Base-by-base conservation (phyloP, 805 yeast genomes). In the Torulaspora microellipsoides region DNA sequence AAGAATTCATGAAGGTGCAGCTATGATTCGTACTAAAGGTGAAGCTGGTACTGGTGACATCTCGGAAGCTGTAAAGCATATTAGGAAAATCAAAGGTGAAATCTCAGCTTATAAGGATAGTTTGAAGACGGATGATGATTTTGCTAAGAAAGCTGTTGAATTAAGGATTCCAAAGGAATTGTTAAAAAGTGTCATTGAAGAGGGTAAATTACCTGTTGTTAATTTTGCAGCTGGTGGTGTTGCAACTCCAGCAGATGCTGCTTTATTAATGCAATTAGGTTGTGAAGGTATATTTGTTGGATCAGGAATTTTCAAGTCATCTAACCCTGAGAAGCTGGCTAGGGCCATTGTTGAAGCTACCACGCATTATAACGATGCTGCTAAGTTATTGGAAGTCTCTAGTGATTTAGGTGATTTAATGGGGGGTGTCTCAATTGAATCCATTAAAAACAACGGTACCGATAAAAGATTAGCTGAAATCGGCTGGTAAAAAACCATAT, bases 1-100 rank as follows among this genome's bases (percentile, higher is more conserved):
- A 64, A 75, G 95, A 60, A 73, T 85, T 57, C 68, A 73, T 54
- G 95, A 85, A 66, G 93, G 93, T 53, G 91, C 93, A 30, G 90
- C 91, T 27, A 83, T 85, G 91, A 76, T 85, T 60, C 75, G 93
- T 63, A 81, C 93, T 52, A 85, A 85, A 67, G 95, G 95, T 53
- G 95, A 85, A 64, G 93, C 95, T 29, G 95, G 95, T 35, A 85
- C 95, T 31, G 95, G 95, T 43, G 93, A 85, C 64, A 80, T 85
- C 41, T 78, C 86, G 33, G 91, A 85, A 64, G 93, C 93, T 11
- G 87, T 85, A 45, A 76, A 73, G 58, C 95, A 85, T 64, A 81
- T 85, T 52, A 72, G 78, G 43, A 70, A 74, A 52, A 81, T 85
- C 62, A 74, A 70, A 47, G 59, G 65, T 40, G 77, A 84, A 56